Conservation (phyloP, 2,329 filamentous ascomycete species). For the Lecanicillium sp. region DNA sequence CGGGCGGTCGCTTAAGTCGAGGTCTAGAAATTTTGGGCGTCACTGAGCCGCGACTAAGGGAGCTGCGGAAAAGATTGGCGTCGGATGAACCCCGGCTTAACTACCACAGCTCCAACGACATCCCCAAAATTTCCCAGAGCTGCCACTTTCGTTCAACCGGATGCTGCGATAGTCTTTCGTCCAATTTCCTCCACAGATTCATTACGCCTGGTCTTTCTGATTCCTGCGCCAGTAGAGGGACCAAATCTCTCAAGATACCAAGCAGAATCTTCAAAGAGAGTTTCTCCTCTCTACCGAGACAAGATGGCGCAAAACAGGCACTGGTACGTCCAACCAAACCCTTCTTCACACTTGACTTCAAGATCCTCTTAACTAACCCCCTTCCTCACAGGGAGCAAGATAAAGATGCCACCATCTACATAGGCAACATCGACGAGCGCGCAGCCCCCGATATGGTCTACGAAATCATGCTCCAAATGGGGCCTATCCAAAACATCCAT, state of each 20-base stretch:
- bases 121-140: conserved; percentile 7
- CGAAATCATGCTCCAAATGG: conserved; percentile 97
- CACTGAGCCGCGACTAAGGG: not conserved
- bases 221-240: too few relatives aligned
- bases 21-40: not conserved
- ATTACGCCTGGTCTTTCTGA: too few relatives aligned
- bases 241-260: conserved; percentile 6
- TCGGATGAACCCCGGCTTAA: conserved; percentile 18
- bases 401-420: conserved; percentile 95
- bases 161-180: not conserved
- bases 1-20: too few relatives aligned
- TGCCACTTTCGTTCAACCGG: not conserved
- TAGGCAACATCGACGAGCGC: conserved; percentile 97
- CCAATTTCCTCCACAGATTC: too few relatives aligned
- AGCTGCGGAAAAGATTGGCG: conserved; percentile 16
- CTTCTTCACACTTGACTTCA: not conserved
- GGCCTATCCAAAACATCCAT: conserved; percentile 95
- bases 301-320: conserved; percentile 63
- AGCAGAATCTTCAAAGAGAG: not conserved
- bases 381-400: conserved; percentile 75
- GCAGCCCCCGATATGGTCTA: conserved; percentile 84
- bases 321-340: conserved; percentile 45
- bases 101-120: conserved; percentile 16
- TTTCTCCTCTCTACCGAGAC: conserved; percentile 11
- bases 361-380: not conserved